Base-by-base conservation (phyloP, 495 filamentous ascomycete genomes). In the Xylaria bambusicola region DNA sequence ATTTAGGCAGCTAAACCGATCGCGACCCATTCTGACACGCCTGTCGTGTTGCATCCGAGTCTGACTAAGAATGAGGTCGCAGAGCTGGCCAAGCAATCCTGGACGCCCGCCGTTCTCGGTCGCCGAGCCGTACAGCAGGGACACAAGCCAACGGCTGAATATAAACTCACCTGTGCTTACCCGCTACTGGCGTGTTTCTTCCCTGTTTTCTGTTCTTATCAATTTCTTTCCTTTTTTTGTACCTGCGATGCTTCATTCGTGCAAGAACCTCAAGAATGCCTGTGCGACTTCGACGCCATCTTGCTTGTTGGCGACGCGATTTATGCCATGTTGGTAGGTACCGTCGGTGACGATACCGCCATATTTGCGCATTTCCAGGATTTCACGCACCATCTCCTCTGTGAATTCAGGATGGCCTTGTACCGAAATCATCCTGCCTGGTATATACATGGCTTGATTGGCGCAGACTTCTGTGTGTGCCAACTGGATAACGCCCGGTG, bases 371-470 rank as follows among this genome's bases (percentile, higher is more conserved):
- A 69, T 58, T 26, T 78, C 74, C 40, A 96, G 73, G 26, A 97
- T 69, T 72, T 92, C 88, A 7, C 70, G 74, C 60, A 92, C 81
- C 57, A 97, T 93, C 35, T 88, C 84, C 49, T 76, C 79, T 2
- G 79, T 90, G 67, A 94, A 96, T 72, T 98, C 93, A 6, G 93
- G 93, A 68, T 98, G 93, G 4, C 92, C 93, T 71, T 98, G 93
- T 3, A 97, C 85, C 0, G 90, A 88, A 31, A 97, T 86, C 60
- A 89, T 76, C 6, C 79, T 75, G 13, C 77, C 75, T 18, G 86
- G 82, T 8, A 79, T 64, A 68, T 94, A 88, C 84, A 97, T 92
- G 54, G 88, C 90, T 67, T 98, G 93, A 23, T 93, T 84, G 3
- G 75, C 70, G 66, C 93, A 97, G 6, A 74, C 70, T 9, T 79